Percentiles rank a stretch among this genome's conserved stretches.
Conservation (phyloP, 2,329 filamentous ascomycete species). For the Trichocomaceae sp. region DNA sequence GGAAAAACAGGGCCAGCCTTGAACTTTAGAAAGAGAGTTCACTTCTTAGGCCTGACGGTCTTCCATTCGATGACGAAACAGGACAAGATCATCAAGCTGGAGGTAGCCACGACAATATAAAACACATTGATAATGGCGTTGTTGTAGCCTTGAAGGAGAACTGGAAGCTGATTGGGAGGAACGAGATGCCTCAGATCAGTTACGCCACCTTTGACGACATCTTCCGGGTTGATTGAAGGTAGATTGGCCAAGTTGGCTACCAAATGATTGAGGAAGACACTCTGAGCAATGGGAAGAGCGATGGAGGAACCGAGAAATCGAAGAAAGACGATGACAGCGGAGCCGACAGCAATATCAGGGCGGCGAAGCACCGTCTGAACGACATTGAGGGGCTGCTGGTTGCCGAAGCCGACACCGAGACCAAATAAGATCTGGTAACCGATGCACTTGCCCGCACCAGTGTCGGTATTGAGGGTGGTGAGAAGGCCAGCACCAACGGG, state of each 20-base stretch:
- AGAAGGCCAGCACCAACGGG: constrained; percentile 26
- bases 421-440: constrained; percentile 22
- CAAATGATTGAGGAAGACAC: constrained; percentile 29
- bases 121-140: no score
- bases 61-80: not conserved
- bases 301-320: constrained; percentile 33
- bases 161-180: not conserved
- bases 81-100: not conserved
- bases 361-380: constrained; percentile 27
- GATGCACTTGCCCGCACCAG: constrained; percentile 20
- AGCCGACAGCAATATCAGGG: constrained; percentile 28
- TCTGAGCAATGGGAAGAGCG: constrained; percentile 32
- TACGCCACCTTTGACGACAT: not conserved
- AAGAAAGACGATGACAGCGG: constrained; percentile 29
- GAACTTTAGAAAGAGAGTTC: not conserved
- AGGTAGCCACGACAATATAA: no score
- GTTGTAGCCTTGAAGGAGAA: not conserved
- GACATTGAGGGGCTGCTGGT: constrained; percentile 30
- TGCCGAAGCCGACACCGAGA: constrained; percentile 20
- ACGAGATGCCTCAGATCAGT: not conserved
- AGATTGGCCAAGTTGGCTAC: not conserved
- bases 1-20: no score
- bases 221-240: not conserved
- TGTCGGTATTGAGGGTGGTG: constrained; percentile 25
- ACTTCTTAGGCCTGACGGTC: not conserved